Conservation (phyloP, 257 asterid species). For the Solanum sparsipilum region DNA sequence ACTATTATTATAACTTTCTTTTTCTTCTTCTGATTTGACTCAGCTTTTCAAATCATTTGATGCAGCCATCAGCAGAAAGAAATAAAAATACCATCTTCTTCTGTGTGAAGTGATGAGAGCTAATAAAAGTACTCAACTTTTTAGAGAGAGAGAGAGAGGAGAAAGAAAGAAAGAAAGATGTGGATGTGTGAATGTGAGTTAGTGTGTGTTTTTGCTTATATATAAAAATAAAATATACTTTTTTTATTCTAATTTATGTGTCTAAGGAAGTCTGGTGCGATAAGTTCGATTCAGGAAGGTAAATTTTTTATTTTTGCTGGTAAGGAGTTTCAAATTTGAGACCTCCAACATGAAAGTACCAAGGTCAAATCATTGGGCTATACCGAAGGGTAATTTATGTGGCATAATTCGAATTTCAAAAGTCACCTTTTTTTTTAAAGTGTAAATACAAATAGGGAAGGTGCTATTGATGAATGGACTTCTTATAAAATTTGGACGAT, state of each 20-base stretch:
- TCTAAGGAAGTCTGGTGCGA: fast-evolving
- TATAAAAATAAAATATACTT: background rate
- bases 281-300: fast-evolving
- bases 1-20: background rate
- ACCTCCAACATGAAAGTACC: background rate
- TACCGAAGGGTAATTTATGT: too few relatives aligned
- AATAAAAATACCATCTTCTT: background rate
- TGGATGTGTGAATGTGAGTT: constrained; percentile 22
- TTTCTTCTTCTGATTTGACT: constrained; percentile 47
- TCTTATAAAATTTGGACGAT: background rate
- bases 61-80: constrained; percentile 13
- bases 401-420: background rate
- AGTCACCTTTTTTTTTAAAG: background rate
- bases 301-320: too few relatives aligned
- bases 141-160: constrained; percentile 18
- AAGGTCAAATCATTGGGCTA: too few relatives aligned
- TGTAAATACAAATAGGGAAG: background rate
- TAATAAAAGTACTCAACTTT: constrained; percentile 25
- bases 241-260: background rate
- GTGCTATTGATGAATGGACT: background rate
- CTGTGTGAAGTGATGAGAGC: constrained; percentile 15
- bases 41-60: constrained; percentile 54
- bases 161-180: constrained; percentile 6
- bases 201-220: background rate
- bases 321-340: too few relatives aligned